Percentiles rank a stretch among this genome's conserved stretches.
Evolutionary conservation across 805 yeast genomes (phyloP).

Genomic region (Peterozyma xylosa): DNA sequence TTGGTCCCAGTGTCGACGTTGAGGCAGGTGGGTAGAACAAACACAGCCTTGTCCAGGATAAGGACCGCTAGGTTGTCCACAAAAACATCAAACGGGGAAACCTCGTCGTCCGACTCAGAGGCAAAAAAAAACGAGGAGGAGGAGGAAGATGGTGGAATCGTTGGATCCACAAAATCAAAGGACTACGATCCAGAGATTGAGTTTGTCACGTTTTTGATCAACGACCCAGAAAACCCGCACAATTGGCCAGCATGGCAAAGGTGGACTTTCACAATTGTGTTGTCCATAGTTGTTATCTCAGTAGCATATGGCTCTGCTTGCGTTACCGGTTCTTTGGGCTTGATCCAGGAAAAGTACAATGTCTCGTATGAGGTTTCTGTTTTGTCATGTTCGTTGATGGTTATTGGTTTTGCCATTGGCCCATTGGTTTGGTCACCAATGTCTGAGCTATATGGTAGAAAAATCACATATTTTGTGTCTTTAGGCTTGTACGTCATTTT

Average conservation of each 20-base stretch:
- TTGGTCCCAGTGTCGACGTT: constrained; percentile 75
- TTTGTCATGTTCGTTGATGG: constrained; percentile 80
- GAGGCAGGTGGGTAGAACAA: constrained; percentile 53
- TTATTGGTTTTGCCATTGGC: constrained; percentile 80
- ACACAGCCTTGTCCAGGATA: constrained; percentile 12
- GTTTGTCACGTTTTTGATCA: constrained; percentile 72
- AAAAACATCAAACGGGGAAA: neutral
- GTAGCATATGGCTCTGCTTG: constrained; percentile 94
- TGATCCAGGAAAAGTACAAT: constrained; percentile 55
- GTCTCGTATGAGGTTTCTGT: constrained; percentile 77
- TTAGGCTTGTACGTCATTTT: constrained; percentile 68
- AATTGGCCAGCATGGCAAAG: constrained; percentile 60
- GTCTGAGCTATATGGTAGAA: constrained; percentile 78
- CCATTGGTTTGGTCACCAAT: constrained; percentile 88
- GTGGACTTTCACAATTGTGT: constrained; percentile 61
- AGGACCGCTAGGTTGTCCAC: constrained; percentile 9
- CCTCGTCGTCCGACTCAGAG: constrained; percentile 7
- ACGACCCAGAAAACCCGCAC: constrained; percentile 86
- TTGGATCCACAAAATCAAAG: constrained; percentile 15
- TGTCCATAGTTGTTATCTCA: constrained; percentile 70
- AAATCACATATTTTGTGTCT: constrained; percentile 75
- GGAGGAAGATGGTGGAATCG: constrained; percentile 17
- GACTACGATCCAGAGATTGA: constrained; percentile 62
- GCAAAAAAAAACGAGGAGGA: constrained; percentile 14
- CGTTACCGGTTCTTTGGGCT: constrained; percentile 77